A percentile compares a stretch with the other conserved stretches of the same genome.
Evolutionary conservation across 441 rosid species (phyloP).

Genomic region (Gossypium schwendimanii): DNA sequence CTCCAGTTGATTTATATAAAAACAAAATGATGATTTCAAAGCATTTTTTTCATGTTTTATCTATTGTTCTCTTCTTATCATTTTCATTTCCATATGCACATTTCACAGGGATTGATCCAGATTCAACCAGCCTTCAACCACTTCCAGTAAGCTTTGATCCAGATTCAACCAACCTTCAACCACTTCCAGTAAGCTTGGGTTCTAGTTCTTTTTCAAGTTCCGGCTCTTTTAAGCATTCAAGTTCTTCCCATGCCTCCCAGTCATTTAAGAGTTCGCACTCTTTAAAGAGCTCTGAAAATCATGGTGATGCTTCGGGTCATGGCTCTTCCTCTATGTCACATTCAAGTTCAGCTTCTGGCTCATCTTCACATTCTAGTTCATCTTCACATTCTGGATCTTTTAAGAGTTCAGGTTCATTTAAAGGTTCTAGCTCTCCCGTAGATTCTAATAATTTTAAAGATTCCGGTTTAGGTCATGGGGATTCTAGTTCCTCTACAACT

Average conservation of each 20-base stretch:
- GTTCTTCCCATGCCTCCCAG: background rate
- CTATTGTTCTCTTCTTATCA: background rate
- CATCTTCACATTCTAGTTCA: background rate
- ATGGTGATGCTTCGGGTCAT: background rate
- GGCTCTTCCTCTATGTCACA: background rate
- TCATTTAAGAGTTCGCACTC: background rate
- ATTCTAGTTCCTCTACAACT: background rate
- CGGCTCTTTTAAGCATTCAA: background rate
- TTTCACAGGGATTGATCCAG: background rate
- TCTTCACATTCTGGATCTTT: background rate
- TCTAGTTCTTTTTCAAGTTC: background rate
- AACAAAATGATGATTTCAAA: conserved; percentile 14
- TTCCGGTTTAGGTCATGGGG: background rate
- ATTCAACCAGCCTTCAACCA: too few relatives aligned
- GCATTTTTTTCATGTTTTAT: background rate
- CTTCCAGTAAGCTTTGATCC: background rate
- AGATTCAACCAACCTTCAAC: too few relatives aligned
- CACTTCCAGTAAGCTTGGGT: background rate
- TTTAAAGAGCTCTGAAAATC: background rate
- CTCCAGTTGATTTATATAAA: background rate
- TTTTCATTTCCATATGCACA: conserved; percentile 11
- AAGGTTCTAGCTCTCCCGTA: background rate
- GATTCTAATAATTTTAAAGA: background rate
- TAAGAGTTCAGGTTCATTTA: background rate
- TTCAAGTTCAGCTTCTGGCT: too few relatives aligned